phyloP scores from a whole-genome alignment of 176 grass and related monocot species.

The Melocanna baccifera region DNA sequence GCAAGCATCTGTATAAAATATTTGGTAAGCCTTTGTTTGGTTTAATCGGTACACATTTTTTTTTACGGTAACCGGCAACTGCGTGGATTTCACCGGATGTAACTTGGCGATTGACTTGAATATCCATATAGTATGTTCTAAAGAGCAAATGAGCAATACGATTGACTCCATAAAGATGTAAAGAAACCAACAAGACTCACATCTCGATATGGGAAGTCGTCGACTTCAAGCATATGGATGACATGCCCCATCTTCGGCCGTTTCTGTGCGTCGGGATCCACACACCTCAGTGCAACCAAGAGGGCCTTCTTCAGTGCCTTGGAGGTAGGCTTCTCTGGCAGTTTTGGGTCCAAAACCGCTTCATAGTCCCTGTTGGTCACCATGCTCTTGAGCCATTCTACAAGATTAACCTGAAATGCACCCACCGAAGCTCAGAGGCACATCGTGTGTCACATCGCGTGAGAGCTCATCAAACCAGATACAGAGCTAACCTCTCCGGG shows the following conservation, averaged over 20 bases:
- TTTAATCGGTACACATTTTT: background rate
- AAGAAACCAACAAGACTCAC: conserved; percentile 42
- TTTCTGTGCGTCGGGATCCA: conserved; percentile 90
- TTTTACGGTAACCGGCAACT: background rate
- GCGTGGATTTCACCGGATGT: background rate
- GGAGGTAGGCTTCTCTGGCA: conserved; percentile 74
- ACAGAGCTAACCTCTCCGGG: conserved; percentile 59
- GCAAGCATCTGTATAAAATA: background rate
- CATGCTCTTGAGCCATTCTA: conserved; percentile 95
- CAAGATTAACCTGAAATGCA: conserved; percentile 72
- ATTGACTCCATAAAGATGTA: conserved; percentile 8
- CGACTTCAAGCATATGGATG: conserved; percentile 97
- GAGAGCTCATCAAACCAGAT: background rate
- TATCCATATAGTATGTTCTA: background rate
- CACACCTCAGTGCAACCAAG: conserved; percentile 79
- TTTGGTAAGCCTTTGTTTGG: background rate
- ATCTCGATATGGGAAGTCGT: conserved; percentile 90
- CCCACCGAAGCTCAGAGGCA: background rate
- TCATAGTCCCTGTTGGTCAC: conserved; percentile 79
- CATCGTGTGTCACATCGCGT: background rate
- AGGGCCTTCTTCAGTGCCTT: conserved; percentile 85
- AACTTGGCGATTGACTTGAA: conserved; percentile 16
- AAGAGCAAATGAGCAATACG: conserved; percentile 1
- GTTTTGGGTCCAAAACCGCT: conserved; percentile 69
- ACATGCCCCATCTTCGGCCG: conserved; percentile 97